phyloP scores from a whole-genome alignment of 2,329 filamentous ascomycete species.

The Diaporthe sp. region DNA sequence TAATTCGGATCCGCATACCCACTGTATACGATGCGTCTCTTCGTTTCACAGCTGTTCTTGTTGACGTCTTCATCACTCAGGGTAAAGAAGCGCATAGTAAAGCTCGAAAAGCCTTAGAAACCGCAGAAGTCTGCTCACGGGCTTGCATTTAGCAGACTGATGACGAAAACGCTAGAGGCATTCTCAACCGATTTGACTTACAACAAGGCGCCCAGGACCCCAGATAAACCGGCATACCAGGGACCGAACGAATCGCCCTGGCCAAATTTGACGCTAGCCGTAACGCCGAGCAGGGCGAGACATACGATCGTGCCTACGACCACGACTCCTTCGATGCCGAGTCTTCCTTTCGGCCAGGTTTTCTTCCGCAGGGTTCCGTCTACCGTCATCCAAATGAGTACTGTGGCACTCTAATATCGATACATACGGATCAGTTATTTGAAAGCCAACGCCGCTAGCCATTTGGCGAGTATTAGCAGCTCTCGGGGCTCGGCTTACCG shows the following conservation, averaged over 20 bases:
- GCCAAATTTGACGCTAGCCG: not conserved
- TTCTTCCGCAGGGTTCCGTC: not conserved
- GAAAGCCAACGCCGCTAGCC: too few species aligned
- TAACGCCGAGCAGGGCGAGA: not conserved
- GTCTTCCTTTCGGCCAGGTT: not conserved
- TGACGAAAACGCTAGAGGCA: not conserved
- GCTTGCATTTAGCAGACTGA: not conserved
- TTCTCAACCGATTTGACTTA: not conserved
- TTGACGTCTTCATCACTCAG: not conserved
- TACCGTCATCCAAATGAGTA: not conserved
- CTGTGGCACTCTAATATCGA: not conserved
- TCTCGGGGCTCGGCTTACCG: not conserved
- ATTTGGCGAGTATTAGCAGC: not conserved
- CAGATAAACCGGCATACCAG: not conserved
- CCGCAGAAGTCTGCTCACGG: not conserved
- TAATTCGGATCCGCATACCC: too few species aligned
- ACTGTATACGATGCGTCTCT: too few species aligned
- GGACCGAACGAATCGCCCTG: not conserved
- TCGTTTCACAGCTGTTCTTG: too few species aligned
- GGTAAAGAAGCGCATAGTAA: not conserved
- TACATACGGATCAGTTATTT: not conserved
- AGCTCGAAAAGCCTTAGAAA: constrained; percentile 9
- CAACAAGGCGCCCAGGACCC: not conserved
- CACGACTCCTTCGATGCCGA: not conserved
- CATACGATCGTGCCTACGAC: not conserved